Evolutionary conservation across 2,329 filamentous ascomycete species (phyloP), one percentile per base, ranked within the genome.

Genomic region (Aspergillus carbonarius): DNA sequence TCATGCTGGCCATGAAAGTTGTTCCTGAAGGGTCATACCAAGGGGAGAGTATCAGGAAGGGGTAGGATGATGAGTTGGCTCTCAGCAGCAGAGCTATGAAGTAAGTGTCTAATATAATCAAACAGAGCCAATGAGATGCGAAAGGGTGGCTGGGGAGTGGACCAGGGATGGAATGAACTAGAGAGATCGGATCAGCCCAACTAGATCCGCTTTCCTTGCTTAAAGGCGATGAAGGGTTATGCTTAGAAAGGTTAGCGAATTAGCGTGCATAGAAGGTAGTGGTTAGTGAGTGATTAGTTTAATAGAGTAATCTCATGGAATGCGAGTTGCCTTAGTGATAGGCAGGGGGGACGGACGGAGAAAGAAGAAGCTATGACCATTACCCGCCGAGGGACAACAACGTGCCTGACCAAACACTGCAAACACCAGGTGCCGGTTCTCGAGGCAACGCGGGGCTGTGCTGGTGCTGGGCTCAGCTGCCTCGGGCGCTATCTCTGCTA

Each of bases 1-100:
- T 75, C 70, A 76, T 78, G 50, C 46, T 68, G 62, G 46, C 51
- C 44, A 49, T 50, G 50, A 32, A 39, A 40, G 55, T 55, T 18
- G 46, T 34, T 49, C 39, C 47, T 47, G 27, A 59, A 46, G 48
- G 58, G 15, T 46, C 58, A 59, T 49, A 57, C 27, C 55, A 61
- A 9, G 13, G 42, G 32, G 27, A 34, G 25, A 34, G 25, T 30
- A 30, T 55, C 46, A 39, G 48, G 54, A 52, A 23, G 48, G 52
- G 53, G 32, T 44, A 32, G 57, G 54, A 15, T 52, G 55, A 60
- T 62, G 58, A 54, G 60, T 58, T 62, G 60, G 57, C 54, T 40
- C 25, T 23, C 18, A 32, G 39, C 37, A 39, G 27, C 57, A 53
- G 46, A 60, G 55, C 59, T 58, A 61, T 62, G 52, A 60, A 60